Percentiles rank a stretch among this genome's conserved stretches.
phyloP scores from a whole-genome alignment of 495 filamentous ascomycete species.

The Neurospora sp. region DNA sequence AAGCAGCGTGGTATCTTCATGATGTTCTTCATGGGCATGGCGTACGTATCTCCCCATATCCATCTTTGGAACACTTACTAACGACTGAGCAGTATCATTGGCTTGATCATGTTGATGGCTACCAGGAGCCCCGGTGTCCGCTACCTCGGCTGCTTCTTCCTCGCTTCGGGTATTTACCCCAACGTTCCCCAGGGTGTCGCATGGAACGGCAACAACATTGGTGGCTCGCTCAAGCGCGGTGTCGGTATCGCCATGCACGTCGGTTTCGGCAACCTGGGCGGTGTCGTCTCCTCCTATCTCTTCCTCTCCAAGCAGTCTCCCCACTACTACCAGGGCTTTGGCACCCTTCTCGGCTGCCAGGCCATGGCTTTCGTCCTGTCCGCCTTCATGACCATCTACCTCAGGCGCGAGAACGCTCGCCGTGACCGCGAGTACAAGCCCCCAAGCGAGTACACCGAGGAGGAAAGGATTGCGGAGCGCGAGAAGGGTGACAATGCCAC shows the following conservation, averaged over 20 bases:
- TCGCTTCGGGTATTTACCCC: constrained; percentile 61
- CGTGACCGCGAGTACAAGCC: constrained; percentile 37
- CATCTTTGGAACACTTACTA: background rate
- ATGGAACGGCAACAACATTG: constrained; percentile 77
- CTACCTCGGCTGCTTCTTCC: constrained; percentile 64
- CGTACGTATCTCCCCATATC: constrained; percentile 12
- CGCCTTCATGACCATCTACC: constrained; percentile 48
- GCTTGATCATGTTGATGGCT: constrained; percentile 55
- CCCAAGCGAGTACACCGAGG: constrained; percentile 37
- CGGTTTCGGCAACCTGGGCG: constrained; percentile 66
- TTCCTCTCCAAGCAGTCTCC: constrained; percentile 52
- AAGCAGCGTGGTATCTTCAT: constrained; percentile 47
- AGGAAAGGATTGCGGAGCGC: constrained; percentile 33
- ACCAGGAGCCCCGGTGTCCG: constrained; percentile 46
- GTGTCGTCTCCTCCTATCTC: constrained; percentile 59
- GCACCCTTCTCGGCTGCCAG: constrained; percentile 35
- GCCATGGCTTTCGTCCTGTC: constrained; percentile 38
- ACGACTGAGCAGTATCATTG: constrained; percentile 41
- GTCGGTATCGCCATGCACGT: constrained; percentile 79
- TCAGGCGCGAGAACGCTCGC: constrained; percentile 49
- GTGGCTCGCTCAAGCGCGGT: constrained; percentile 67
- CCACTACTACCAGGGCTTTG: constrained; percentile 51
- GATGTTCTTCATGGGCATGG: constrained; percentile 38
- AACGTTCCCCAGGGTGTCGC: constrained; percentile 61
- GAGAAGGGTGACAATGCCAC: constrained; percentile 41